A percentile compares a stretch with the other conserved stretches of the same genome.
phyloP scores from a whole-genome alignment of 2,329 filamentous ascomycete species.

The Aspergillus bombycis region DNA sequence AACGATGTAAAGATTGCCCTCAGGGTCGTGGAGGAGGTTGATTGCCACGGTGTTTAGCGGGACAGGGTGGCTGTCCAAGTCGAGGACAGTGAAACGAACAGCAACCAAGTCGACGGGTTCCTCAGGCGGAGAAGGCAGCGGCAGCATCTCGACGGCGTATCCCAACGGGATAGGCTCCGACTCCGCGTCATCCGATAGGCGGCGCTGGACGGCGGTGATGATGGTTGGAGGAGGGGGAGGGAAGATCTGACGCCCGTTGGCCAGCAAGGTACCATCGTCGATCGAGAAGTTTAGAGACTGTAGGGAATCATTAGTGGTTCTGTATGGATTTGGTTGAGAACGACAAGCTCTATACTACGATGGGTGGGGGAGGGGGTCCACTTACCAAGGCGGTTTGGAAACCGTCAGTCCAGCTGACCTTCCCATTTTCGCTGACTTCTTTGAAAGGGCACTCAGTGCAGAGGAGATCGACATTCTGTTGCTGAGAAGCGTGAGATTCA shows the following conservation, averaged over 20 bases:
- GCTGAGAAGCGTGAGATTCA: conserved; percentile 29
- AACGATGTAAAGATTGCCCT: conserved; percentile 42
- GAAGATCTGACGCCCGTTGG: conserved; percentile 45
- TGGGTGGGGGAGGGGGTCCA: conserved; percentile 3
- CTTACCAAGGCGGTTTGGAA: conserved; percentile 42
- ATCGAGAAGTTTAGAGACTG: conserved; percentile 42
- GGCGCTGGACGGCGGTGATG: conserved; percentile 39
- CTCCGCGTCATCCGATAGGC: conserved; percentile 39
- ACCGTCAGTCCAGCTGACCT: conserved; percentile 38
- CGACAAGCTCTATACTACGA: not conserved
- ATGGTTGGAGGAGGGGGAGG: conserved; percentile 35
- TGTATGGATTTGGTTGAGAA: not conserved
- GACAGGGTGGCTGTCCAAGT: conserved; percentile 46
- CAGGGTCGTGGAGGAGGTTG: conserved; percentile 39
- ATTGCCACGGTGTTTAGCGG: conserved; percentile 49
- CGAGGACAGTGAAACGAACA: conserved; percentile 50
- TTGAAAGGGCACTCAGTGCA: conserved; percentile 47
- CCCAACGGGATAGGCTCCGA: conserved; percentile 44
- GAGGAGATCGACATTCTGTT: conserved; percentile 34
- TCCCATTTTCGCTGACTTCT: conserved; percentile 31
- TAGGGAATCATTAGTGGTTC: conserved; percentile 5
- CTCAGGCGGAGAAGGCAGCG: conserved; percentile 32
- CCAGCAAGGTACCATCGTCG: conserved; percentile 37
- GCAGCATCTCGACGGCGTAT: conserved; percentile 47
- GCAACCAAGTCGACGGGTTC: conserved; percentile 39